phyloP scores from a whole-genome alignment of 1,139 yeast species.

The Trichomonascaceae sp. region DNA sequence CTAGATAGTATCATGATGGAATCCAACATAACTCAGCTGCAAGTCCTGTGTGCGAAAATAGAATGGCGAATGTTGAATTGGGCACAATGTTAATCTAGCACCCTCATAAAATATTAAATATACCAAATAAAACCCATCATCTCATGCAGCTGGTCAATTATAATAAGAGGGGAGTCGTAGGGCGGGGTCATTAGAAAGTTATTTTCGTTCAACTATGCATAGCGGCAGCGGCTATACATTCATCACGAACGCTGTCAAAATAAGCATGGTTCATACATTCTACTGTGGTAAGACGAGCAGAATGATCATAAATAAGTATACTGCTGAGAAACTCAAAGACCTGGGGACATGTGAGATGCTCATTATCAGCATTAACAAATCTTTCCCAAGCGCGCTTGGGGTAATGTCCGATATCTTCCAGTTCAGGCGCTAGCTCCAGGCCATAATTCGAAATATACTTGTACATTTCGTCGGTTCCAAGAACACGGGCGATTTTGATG shows the following conservation, averaged over 20 bases:
- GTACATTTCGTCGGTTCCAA: slow-evolving; percentile 78
- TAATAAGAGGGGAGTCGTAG: not conserved
- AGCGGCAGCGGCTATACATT: not conserved
- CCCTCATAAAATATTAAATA: not conserved
- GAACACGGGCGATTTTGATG: slow-evolving; percentile 81
- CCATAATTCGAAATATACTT: slow-evolving; percentile 66
- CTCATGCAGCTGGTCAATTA: not conserved
- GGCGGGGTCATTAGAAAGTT: not conserved
- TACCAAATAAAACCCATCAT: not conserved
- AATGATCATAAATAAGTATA: slow-evolving; percentile 81
- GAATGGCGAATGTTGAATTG: not conserved
- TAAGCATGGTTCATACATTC: slow-evolving; percentile 87
- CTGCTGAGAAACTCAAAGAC: slow-evolving; percentile 74
- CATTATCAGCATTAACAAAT: slow-evolving; percentile 67
- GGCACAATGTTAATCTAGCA: not conserved
- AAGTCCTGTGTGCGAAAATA: not conserved
- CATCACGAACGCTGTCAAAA: slow-evolving; percentile 36
- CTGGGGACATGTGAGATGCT: slow-evolving; percentile 57
- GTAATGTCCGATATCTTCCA: slow-evolving; percentile 68
- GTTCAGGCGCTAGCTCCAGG: slow-evolving; percentile 68
- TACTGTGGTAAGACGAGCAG: slow-evolving; percentile 76
- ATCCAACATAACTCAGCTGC: not conserved
- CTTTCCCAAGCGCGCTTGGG: slow-evolving; percentile 76
- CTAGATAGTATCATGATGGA: not conserved
- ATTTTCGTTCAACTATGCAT: not conserved